Base-by-base conservation (phyloP, 345 rosid species). In the Limnanthes douglasii region DNA sequence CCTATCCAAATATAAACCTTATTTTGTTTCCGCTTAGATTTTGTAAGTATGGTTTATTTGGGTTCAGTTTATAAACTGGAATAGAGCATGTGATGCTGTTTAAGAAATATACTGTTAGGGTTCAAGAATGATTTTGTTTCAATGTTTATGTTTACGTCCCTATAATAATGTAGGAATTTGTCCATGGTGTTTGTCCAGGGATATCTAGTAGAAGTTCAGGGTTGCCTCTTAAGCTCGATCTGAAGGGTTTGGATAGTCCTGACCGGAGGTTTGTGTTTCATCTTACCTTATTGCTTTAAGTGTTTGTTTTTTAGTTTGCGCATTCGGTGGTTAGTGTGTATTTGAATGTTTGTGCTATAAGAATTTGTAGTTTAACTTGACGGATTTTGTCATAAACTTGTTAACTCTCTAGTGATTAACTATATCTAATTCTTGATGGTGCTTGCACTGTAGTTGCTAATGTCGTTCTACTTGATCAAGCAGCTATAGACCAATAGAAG, bases 401-500 rank as follows among this genome's bases (percentile, higher is more conserved):
- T n/a, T n/a, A n/a, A n/a, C n/a, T n/a, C n/a, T n/a, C n/a, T n/a
- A n/a, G n/a, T n/a, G n/a, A n/a, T n/a, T n/a, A n/a, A n/a, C 0
- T 0, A 4, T 12, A 15, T 36, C 8, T 20, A 34, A 5, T 23
- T 32, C 1, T 18, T 12, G 6, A 19, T 20, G 5, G 25, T 46
- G 19, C 26, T 17, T 39, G 6, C 16, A 14, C 24, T 11, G 17
- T 27, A 21, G 37, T 34, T 37, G 26, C 11, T 28, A 17, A 10
- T 62, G 15, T 23, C 19, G 19, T 24, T 36, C 10, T 21, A 12
- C 37, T 46, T 12, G 5, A 1, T 15, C 20, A 33, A 43, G 11
- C 55, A 80, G 96, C 42, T 41, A 33, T 54, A 60, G 70, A 19
- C 44, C 56, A 31, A 59, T 72, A 48, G 62, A 54, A 53, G 78